Evolutionary conservation across 2,329 filamentous ascomycete genomes (phyloP).

Genomic region (Blastomyces percursus): DNA sequence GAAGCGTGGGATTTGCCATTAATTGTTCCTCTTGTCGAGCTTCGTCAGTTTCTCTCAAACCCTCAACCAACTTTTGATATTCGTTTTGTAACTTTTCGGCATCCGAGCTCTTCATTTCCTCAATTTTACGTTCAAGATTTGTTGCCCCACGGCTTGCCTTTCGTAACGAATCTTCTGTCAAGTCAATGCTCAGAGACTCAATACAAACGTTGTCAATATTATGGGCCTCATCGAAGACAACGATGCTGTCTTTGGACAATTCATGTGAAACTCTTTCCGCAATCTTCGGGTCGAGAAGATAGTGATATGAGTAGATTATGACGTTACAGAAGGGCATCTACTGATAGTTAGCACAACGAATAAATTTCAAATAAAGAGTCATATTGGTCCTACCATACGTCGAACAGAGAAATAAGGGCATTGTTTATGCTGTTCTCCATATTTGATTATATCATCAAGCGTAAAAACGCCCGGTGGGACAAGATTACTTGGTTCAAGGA

Average conservation of each 20-base stretch:
- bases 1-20: conserved; percentile 90
- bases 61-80: conserved; percentile 90
- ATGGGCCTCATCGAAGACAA: conserved; percentile 97
- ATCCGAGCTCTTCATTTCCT: conserved; percentile 91
- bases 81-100: conserved; percentile 89
- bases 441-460: conserved; percentile 73
- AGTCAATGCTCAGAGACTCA: conserved; percentile 89
- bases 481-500: conserved; percentile 87
- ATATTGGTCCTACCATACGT: conserved; percentile 60
- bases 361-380: not conserved
- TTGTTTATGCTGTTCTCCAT: conserved; percentile 91
- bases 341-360: conserved; percentile 15
- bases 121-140: conserved; percentile 82
- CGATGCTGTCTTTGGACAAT: conserved; percentile 93
- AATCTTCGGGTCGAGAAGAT: conserved; percentile 94
- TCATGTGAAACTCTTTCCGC: conserved; percentile 91
- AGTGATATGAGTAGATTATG: conserved; percentile 99
- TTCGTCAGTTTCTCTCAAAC: conserved; percentile 76
- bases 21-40: conserved; percentile 88
- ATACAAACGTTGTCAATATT: conserved; percentile 99
- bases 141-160: conserved; percentile 83
- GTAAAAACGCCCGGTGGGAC: conserved; percentile 95
- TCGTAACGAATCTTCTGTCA: conserved; percentile 87
- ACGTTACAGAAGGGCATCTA: conserved; percentile 99
- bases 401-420: conserved; percentile 95